Evolutionary conservation across 208 protist species (phyloP), one percentile per base, ranked within the genome.

Genomic region (Spongospora subterranea): DNA sequence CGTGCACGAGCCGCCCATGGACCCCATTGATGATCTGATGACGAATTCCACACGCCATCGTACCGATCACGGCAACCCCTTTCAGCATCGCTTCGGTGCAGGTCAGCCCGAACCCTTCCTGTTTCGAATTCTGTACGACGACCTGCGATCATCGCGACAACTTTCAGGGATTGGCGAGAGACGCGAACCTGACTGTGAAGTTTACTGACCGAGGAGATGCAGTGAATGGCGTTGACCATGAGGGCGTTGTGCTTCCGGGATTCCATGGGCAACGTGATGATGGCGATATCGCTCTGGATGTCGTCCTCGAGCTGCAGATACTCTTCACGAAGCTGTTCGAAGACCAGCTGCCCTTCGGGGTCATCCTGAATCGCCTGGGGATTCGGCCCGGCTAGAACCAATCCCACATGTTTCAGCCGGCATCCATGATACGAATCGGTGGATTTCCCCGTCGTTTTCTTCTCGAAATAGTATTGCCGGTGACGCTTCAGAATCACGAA

Each of bases 11-110:
- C n/a, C 6, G 71, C n/a, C 71, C 71, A 45, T 82, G 35, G n/a
- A 82, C 40, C 17, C 71, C 71, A 20, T 82, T 6, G n/a, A 45
- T 82, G n/a, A 82, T 82, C 71, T 82, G 71, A 6, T 82, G 6
- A 43, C 71, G 71, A 82, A 82, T 6, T 13, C 71, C 71, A 82
- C 71, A 82, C 17, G 71, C 71, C 13, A 35, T 13, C n/a, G 71
- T 82, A 35, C 71, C 40, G 17, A 82, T 35, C 17, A 82, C 71
- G n/a, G 71, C 35, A 13, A 82, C 35, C 17, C 71, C 71, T 43
- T 82, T 82, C 71, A 82, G 71, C 71, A 82, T 82, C 71, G 71
- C 71, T 43, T 82, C 71, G n/a, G 71, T 35, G n/a, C 71, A 82
- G 17, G 71, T 45, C 35, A 82, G 71, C 6, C 71, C 71, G 35